These are phyloP conservation scores for Serendipita sp. DNA, from an alignment of 768 basidiomycete genomes.

Conservation along the genomic window DNA sequence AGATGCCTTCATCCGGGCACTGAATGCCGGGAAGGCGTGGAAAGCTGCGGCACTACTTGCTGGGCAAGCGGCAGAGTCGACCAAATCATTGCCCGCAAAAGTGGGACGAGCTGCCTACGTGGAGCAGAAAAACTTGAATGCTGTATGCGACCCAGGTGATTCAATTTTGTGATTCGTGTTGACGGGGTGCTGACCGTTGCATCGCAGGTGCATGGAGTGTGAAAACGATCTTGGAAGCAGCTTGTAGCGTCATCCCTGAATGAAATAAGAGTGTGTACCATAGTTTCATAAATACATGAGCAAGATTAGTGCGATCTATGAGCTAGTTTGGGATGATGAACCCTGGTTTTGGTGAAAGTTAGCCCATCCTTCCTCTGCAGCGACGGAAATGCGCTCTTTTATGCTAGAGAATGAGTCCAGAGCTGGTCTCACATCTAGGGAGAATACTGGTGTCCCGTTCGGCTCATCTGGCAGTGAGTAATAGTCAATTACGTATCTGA, in stretches of 20 bases:
- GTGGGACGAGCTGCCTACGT: conserved; percentile 84
- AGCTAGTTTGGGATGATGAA: background rate
- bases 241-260: background rate
- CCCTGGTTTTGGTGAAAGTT: background rate
- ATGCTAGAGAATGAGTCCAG: conserved; percentile 69
- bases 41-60: conserved; percentile 22
- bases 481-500: conserved; percentile 96
- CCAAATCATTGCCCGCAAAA: conserved; percentile 61
- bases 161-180: conserved; percentile 45
- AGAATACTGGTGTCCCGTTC: conserved; percentile 89
- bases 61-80: conserved; percentile 48
- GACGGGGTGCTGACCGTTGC: background rate
- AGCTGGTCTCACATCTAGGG: conserved; percentile 88
- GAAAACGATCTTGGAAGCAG: conserved; percentile 47
- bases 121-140: conserved; percentile 44
- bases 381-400: conserved; percentile 51
- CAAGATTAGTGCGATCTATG: background rate
- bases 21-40: conserved; percentile 15
- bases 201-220: conserved; percentile 63
- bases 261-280: conserved; percentile 3
- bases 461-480: conserved; percentile 81
- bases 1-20: conserved; percentile 47
- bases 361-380: conserved; percentile 51
- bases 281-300: background rate
- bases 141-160: conserved; percentile 24